Base-by-base conservation (phyloP, 805 yeast species). In the Lachancea cidri region DNA sequence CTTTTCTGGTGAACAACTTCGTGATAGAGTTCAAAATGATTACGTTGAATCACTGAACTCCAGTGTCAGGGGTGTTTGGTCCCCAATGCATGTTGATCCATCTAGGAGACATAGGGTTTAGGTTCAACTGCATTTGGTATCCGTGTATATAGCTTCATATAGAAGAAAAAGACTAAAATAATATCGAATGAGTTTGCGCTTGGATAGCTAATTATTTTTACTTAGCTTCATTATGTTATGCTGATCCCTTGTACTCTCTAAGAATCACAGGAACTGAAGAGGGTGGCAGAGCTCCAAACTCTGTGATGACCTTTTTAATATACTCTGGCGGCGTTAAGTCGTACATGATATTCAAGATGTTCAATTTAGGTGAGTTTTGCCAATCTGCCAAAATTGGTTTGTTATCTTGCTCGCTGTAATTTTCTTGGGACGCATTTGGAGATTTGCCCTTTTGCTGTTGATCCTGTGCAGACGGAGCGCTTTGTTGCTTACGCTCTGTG, bases 211-310 rank as follows among this genome's bases (percentile, higher is more conserved):
- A 22, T 11, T 22, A 22, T 7, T 11, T 22, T 22, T 22, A 22
- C 9, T 22, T 7, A 22, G 27, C 11, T 11, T 22, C 7, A 22
- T 22, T 22, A 22, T 11, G 11, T 22, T 48, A 60, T 48, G 64
- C 64, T 29, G 62, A 58, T 37, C 64, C 64, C 64, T 87, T 86
- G 64, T 91, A 93, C 64, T 93, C 98, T 66, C 98, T 78, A 54
- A 93, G 70, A 46, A 93, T 86, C 36, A 93, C 98, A 19, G 98
- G 98, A 43, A 93, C 98, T 1, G 98, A 87, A n/a, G 95, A 84
- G 33, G 98, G 96, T 8, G 98, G 98, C 51, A 93, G 72, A 2
- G 95, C 86, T 20, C 98, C 98, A 49, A 91, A 79, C 63, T 93
- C 98, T 2, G 98, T 93, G 41, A 93, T 87, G 44, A 93, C 87